Percentiles rank a stretch among this genome's conserved stretches.
Conservation (phyloP, 2,329 filamentous ascomycete genomes). For the Epichloe sylvatica region DNA sequence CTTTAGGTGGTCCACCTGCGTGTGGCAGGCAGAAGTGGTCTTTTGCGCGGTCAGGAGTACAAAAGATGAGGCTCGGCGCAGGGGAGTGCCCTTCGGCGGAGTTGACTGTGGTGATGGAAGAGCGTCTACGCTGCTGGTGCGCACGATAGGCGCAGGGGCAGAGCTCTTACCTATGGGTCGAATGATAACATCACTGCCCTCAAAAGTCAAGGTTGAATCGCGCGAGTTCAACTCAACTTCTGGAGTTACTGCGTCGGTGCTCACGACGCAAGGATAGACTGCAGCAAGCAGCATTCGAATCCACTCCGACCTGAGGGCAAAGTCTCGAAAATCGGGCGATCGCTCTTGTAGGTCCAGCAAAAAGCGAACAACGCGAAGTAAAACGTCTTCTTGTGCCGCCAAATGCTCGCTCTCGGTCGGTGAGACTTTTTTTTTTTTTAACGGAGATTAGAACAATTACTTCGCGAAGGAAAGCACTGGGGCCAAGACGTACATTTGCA, state of each 20-base stretch:
- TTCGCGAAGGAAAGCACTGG: neutral
- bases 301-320: slow-evolving; percentile 67
- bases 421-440: slow-evolving; percentile 9
- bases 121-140: slow-evolving; percentile 48
- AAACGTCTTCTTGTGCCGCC: slow-evolving; percentile 41
- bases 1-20: slow-evolving; percentile 18
- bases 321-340: slow-evolving; percentile 69
- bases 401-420: slow-evolving; percentile 33
- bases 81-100: slow-evolving; percentile 41
- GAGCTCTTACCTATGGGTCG: slow-evolving; percentile 50
- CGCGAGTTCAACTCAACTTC: slow-evolving; percentile 78
- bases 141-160: slow-evolving; percentile 54
- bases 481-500: neutral
- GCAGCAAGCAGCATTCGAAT: slow-evolving; percentile 64
- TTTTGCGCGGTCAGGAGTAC: slow-evolving; percentile 67
- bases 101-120: slow-evolving; percentile 34
- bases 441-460: neutral
- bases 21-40: slow-evolving; percentile 39
- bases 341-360: slow-evolving; percentile 64
- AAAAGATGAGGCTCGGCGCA: slow-evolving; percentile 79
- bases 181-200: slow-evolving; percentile 73
- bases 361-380: slow-evolving; percentile 68
- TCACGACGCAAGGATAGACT: slow-evolving; percentile 78
- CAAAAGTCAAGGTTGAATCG: slow-evolving; percentile 68
- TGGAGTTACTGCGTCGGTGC: slow-evolving; percentile 67